phyloP scores from a whole-genome alignment of 495 filamentous ascomycete species.

The Trichoderma virens region DNA sequence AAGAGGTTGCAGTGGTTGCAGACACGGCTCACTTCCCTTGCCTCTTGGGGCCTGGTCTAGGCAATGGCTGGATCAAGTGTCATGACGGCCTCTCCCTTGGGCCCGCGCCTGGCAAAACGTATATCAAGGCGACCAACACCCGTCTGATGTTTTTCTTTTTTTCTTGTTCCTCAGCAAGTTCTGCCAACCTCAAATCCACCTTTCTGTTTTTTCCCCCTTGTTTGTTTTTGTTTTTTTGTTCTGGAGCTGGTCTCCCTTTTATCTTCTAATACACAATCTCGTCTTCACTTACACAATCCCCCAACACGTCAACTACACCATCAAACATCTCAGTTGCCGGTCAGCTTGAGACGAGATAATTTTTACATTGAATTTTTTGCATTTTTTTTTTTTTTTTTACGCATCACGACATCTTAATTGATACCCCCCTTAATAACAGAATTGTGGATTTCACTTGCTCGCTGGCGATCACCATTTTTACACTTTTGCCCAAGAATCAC shows the following conservation, averaged over 20 bases:
- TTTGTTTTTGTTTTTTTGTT: constrained; percentile 37
- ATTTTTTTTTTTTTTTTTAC: constrained; percentile 23
- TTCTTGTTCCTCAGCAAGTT: constrained; percentile 66
- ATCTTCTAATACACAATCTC: constrained; percentile 22
- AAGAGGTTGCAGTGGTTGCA: neutral
- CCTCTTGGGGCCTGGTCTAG: neutral
- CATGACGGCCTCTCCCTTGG: neutral
- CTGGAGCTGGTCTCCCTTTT: constrained; percentile 48
- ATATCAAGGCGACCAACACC: constrained; percentile 10
- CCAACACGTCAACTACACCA: constrained; percentile 27
- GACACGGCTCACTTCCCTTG: neutral
- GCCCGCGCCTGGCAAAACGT: constrained; percentile 2
- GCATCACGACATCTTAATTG: constrained; percentile 8
- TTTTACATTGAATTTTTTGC: constrained; percentile 13
- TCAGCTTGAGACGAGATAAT: constrained; percentile 32
- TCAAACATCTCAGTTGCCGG: constrained; percentile 35
- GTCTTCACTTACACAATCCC: constrained; percentile 19
- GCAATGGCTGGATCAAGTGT: neutral
- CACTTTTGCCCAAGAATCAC: constrained; percentile 18
- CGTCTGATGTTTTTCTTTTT: constrained; percentile 28
- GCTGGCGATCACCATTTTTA: constrained; percentile 21
- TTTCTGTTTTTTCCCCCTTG: constrained; percentile 43
- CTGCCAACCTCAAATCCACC: constrained; percentile 50
- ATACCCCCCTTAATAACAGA: constrained; percentile 33
- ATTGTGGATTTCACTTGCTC: constrained; percentile 55